Base-by-base conservation (phyloP, 169 alveolate species). In the Plasmodium falciparum region DNA sequence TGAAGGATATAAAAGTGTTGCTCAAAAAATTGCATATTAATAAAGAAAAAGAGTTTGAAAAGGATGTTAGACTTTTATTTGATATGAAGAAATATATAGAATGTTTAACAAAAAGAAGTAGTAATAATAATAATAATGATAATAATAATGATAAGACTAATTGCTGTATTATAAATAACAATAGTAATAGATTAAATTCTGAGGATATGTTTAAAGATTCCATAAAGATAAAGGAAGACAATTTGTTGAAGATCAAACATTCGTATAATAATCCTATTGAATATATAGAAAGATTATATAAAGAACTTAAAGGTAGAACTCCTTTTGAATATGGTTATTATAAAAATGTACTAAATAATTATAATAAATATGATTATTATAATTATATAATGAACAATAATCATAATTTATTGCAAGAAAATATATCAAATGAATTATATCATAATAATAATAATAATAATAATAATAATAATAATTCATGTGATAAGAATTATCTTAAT, bases 21-120 rank as follows among this genome's bases (percentile, higher is more conserved):
- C 15, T 75, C 11, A 71, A 76, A 43, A 58, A 50, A 58, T 49
- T 73, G 43, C 59, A 47, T 20, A 59, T 58, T 7, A 33, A 20
- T 20, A 29, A 65, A 20, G 91, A 70, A 74, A 47, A 47, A 59
- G 90, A 89, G 13, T 89, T 74, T 13, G 93, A 89, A n/a, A 20
- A 71, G 17, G 93, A 74, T 59, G 90, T 52, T 3, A 65, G 58
- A 12, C 49, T 83, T 13, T 24, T 89, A 15, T n/a, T 86, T 1
- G 92, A 86, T 15, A 45, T 72, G 26, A 86, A 86, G 43, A 71
- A 29, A 26, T 24, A 71, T 22, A 71, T 5, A 15, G 70, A 71
- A 12, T 8, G 12, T 3, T 56, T 56, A 56, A 39, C 47, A 5
- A 39, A 5, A 5, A 39, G 6, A 39, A 52, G 6, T 52, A 26